These are phyloP conservation scores for Corymbia maculata DNA, from an alignment of 345 rosid species.

Conservation along the genomic window DNA sequence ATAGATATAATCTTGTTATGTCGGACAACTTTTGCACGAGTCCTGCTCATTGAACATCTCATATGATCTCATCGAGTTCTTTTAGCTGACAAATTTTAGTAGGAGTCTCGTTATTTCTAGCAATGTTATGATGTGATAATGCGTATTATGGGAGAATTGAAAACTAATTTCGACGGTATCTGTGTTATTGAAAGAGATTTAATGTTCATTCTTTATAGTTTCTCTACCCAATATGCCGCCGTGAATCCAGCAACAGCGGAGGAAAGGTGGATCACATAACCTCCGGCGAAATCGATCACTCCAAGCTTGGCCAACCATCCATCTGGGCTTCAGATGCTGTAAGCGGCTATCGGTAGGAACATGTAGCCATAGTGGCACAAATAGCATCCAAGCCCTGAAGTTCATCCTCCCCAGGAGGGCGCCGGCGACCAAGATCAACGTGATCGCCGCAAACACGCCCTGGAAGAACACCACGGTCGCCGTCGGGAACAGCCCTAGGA, in stretches of 20 bases:
- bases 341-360: conserved; percentile 24
- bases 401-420: conserved; percentile 44
- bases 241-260: conserved; percentile 48
- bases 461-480: conserved; percentile 49
- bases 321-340: conserved; percentile 34
- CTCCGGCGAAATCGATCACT: conserved; percentile 39
- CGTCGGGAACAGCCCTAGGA: conserved; percentile 17
- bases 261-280: conserved; percentile 43
- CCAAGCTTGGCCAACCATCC: conserved; percentile 46
- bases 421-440: conserved; percentile 36
- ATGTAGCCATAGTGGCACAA: conserved; percentile 44
- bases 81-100: not conserved
- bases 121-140: not conserved
- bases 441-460: conserved; percentile 27
- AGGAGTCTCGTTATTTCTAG: not conserved
- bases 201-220: not conserved
- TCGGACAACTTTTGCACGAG: fast-evolving
- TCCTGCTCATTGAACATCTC: not conserved
- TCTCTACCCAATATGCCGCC: conserved; percentile 38
- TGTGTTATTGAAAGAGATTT: not conserved
- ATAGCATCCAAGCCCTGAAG: conserved; percentile 37
- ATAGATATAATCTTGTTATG: not conserved
- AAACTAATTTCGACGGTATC: fast-evolving
- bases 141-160: not conserved
- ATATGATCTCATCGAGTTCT: not conserved